Base-by-base conservation (phyloP, 2,329 filamentous ascomycete species). In the Triangularia verruculosa region DNA sequence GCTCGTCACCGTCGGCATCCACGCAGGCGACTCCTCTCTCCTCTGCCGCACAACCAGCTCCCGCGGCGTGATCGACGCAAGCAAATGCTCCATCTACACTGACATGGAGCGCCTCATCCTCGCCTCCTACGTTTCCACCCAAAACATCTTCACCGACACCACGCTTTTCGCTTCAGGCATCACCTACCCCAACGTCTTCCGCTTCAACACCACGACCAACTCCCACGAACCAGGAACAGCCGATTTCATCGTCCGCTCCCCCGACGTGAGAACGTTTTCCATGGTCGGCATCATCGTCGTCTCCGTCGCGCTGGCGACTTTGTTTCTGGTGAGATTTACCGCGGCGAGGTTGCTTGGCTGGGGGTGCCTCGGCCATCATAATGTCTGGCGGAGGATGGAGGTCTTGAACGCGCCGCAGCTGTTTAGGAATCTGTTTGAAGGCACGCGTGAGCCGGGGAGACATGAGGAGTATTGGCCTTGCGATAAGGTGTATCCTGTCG, bases 51-150 rank as follows among this genome's bases (percentile, higher is more conserved):
- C 53, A 15, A n/a, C 57, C 2, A 39, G 3, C 12, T 57, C 59
- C 28, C 34, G 11, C 3, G 62, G 62, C 7, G 24, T 52, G 17
- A 25, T 64, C 13, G 59, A 64, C 28, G 62, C 59, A 1, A 22
- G 12, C 2, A 24, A n/a, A 7, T 57, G 47, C 15, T 60, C 27
- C 28, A 58, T 63, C 28, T 22, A 34, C 27, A 27, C 13, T 4
- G 63, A 65, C 39, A 65, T 65, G 63, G 52, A 62, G 28, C 63
- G 63, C 1, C 43, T 65, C 32, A 27, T 65, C 27, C 11, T 62
- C 1, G 63, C 32, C 4, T 54, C 51, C 22, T 65, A 53, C 57
- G 34, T 65, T 22, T 43, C n/a, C n/a, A 60, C 63, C 0, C 57
- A 57, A 17, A 62, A 65, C 34, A 52, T 32, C 20, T 61, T 65